Percentiles rank a stretch among this genome's conserved stretches.
Evolutionary conservation across 768 basidiomycete genomes (phyloP).

Genomic region (Suillus tomentosus): DNA sequence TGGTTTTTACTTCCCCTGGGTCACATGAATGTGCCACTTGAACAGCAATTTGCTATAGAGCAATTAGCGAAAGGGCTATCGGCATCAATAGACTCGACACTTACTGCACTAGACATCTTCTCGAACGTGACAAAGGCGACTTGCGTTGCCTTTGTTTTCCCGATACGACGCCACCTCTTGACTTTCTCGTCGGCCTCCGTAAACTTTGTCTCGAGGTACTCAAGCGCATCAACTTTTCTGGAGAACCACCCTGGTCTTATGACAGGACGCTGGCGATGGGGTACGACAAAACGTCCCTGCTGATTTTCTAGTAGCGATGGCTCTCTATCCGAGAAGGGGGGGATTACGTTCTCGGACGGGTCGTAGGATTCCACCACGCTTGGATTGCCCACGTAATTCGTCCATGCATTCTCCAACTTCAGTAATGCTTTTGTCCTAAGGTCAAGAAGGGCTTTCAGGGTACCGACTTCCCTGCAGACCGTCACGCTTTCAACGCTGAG

Average conservation of each 20-base stretch:
- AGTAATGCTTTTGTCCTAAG: slow-evolving; percentile 79
- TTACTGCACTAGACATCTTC: slow-evolving; percentile 88
- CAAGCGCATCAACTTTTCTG: slow-evolving; percentile 83
- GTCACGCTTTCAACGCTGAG: slow-evolving; percentile 91
- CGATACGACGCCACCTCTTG: slow-evolving; percentile 65
- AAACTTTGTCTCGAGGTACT: slow-evolving; percentile 82
- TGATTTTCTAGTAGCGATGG: slow-evolving; percentile 55
- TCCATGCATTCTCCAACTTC: slow-evolving; percentile 83
- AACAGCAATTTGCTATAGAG: slow-evolving; percentile 76
- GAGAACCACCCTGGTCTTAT: slow-evolving; percentile 75
- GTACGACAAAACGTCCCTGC: slow-evolving; percentile 63
- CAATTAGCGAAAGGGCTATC: slow-evolving; percentile 2
- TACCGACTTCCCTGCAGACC: slow-evolving; percentile 80
- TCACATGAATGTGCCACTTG: slow-evolving; percentile 79
- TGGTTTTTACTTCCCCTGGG: slow-evolving; percentile 66
- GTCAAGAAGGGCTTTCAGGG: slow-evolving; percentile 72
- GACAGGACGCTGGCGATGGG: slow-evolving; percentile 75
- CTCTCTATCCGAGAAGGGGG: slow-evolving; percentile 51
- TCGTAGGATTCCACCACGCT: slow-evolving; percentile 83
- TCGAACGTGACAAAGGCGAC: slow-evolving; percentile 96
- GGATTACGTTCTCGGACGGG: slow-evolving; percentile 57
- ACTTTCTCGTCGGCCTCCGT: slow-evolving; percentile 82
- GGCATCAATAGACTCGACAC: slow-evolving; percentile 23
- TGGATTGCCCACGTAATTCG: slow-evolving; percentile 91
- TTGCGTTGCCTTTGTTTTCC: slow-evolving; percentile 79